A percentile compares a stretch with the other conserved stretches of the same genome.
Conservation (phyloP, 2,329 filamentous ascomycete species). For the Cadophora luteo-olivacea region DNA sequence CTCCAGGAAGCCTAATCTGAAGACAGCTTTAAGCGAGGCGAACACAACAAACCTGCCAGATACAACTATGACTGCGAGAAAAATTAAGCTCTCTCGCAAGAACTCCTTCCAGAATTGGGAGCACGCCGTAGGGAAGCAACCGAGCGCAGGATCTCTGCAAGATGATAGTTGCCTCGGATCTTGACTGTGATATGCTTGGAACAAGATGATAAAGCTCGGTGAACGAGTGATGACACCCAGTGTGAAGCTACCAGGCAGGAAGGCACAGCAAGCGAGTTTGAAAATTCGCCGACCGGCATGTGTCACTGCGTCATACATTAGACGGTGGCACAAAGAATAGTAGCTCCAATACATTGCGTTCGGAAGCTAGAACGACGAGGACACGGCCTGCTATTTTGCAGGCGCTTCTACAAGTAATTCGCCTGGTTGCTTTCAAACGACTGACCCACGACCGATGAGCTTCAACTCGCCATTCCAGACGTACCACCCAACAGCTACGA, state of each 20-base stretch:
- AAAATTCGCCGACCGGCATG: not conserved
- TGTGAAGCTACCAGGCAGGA: not conserved
- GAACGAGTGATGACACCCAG: not conserved
- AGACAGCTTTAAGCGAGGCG: not conserved
- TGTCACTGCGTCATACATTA: not conserved
- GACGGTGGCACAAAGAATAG: not conserved
- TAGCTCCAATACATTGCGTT: not conserved
- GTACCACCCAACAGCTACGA: not conserved
- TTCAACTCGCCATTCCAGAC: not conserved
- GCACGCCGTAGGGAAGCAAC: not conserved
- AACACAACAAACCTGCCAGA: not conserved
- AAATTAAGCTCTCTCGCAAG: not conserved
- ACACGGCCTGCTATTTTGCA: not conserved
- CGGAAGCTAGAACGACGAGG: not conserved
- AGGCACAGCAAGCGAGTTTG: not conserved
- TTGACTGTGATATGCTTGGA: not conserved
- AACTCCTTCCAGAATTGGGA: not conserved
- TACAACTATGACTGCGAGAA: not conserved
- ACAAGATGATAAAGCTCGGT: not conserved
- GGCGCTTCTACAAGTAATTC: not conserved
- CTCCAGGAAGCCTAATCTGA: not conserved
- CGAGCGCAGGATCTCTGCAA: not conserved
- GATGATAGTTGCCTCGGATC: not conserved
- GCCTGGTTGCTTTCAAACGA: not conserved
- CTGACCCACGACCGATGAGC: not conserved